Conservation (phyloP, 306 rosid species). For the Lagenaria siceraria region DNA sequence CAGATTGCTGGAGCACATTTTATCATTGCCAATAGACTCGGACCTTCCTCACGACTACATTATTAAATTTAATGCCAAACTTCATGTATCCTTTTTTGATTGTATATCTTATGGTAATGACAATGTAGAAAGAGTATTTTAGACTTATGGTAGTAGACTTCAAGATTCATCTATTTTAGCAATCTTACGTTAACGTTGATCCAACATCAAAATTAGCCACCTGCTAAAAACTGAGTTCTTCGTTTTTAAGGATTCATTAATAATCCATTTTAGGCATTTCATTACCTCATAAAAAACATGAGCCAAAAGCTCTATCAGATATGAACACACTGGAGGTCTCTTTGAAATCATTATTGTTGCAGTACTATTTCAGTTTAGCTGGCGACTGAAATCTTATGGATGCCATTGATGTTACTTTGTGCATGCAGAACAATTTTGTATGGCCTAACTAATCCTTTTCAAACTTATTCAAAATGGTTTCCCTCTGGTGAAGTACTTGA, state of each 20-base stretch:
- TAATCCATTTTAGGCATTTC: neutral
- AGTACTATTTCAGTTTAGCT: neutral
- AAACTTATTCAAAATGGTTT: neutral
- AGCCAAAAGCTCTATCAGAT: neutral
- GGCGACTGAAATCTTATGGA: neutral
- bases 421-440: neutral
- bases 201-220: neutral
- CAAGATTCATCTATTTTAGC: neutral
- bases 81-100: constrained; percentile 65
- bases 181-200: neutral
- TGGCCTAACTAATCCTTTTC: neutral
- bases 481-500: constrained; percentile 37
- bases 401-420: neutral
- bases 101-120: neutral
- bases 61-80: constrained; percentile 44
- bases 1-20: constrained; percentile 64
- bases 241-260: neutral
- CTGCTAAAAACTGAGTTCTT: neutral
- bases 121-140: neutral
- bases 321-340: neutral
- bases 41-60: constrained; percentile 58
- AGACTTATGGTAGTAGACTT: neutral
- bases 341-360: neutral
- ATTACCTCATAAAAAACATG: neutral
- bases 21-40: constrained; percentile 54